Conservation (phyloP, 768 basidiomycete species). For the Leucocoprinus birnbaumii region DNA sequence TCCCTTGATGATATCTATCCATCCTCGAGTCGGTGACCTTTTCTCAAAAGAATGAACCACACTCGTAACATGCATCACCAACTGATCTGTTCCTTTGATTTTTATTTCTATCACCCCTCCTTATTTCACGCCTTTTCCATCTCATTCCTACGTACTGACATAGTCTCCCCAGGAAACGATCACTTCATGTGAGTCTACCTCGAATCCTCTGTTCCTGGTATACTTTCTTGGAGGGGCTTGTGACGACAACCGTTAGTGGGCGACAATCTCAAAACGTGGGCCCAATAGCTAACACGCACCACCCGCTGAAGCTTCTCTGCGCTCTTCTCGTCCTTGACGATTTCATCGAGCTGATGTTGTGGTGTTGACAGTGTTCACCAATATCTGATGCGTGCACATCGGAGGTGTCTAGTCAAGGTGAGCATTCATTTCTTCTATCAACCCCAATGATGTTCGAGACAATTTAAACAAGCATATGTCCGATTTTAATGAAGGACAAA, state of each 20-base stretch:
- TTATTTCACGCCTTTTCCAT: neutral
- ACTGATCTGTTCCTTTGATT: conserved; percentile 28
- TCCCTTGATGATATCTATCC: conserved; percentile 64
- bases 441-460: conserved; percentile 47
- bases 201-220: neutral
- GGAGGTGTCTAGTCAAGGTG: neutral
- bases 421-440: conserved; percentile 11
- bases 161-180: neutral
- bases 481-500: conserved; percentile 57
- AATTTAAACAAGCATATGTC: conserved; percentile 73
- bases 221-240: conserved; percentile 4
- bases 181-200: conserved; percentile 3
- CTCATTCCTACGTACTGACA: neutral
- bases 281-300: conserved; percentile 38
- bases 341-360: neutral
- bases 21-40: conserved; percentile 73
- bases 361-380: conserved; percentile 3
- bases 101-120: conserved; percentile 10
- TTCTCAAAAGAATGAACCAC: conserved; percentile 55
- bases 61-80: conserved; percentile 81
- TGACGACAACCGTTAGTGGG: conserved; percentile 25
- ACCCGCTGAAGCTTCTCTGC: conserved; percentile 33
- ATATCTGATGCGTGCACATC: neutral
- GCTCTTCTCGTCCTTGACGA: neutral
- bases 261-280: conserved; percentile 19